Evolutionary conservation across 2,329 filamentous ascomycete species (phyloP).

Genomic region (Verticillium alfalfae): DNA sequence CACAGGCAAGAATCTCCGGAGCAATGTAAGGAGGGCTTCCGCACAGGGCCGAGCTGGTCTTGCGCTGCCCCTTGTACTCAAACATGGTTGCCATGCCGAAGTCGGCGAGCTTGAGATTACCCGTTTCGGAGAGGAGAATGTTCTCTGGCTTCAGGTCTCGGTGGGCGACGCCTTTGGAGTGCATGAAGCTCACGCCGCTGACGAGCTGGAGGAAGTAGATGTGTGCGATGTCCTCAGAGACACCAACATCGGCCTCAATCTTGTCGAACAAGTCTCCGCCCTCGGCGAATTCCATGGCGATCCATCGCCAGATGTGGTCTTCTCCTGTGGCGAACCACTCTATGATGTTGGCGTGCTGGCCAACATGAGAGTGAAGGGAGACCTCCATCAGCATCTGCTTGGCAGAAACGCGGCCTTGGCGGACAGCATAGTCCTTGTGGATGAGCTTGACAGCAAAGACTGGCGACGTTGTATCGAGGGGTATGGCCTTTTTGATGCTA

Average conservation of each 20-base stretch:
- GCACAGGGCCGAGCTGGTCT: slow-evolving; percentile 83
- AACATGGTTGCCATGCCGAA: slow-evolving; percentile 96
- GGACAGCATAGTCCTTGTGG: slow-evolving; percentile 90
- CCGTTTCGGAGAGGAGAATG: slow-evolving; percentile 78
- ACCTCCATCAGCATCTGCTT: slow-evolving; percentile 93
- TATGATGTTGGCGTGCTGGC: slow-evolving; percentile 88
- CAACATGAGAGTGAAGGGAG: slow-evolving; percentile 80
- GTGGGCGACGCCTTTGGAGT: slow-evolving; percentile 91
- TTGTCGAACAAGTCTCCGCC: slow-evolving; percentile 98
- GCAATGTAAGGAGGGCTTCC: slow-evolving; percentile 97
- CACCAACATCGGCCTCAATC: slow-evolving; percentile 94
- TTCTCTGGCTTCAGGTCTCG: slow-evolving; percentile 93
- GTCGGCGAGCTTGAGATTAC: slow-evolving; percentile 89
- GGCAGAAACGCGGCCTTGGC: slow-evolving; percentile 78
- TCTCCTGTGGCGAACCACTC: slow-evolving; percentile 86
- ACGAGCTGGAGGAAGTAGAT: slow-evolving; percentile 93
- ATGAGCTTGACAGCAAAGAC: slow-evolving; percentile 98
- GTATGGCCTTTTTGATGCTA: slow-evolving; percentile 90
- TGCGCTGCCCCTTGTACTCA: slow-evolving; percentile 76
- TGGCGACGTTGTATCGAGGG: slow-evolving; percentile 61
- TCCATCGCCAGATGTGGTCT: slow-evolving; percentile 87
- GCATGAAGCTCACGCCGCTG: slow-evolving; percentile 87
- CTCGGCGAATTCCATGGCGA: slow-evolving; percentile 94
- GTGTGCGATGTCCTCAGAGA: slow-evolving; percentile 91
- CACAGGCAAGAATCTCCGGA: slow-evolving; percentile 72